phyloP scores from a whole-genome alignment of 129 eudicot genomes.

The Erigeron canadensis region DNA sequence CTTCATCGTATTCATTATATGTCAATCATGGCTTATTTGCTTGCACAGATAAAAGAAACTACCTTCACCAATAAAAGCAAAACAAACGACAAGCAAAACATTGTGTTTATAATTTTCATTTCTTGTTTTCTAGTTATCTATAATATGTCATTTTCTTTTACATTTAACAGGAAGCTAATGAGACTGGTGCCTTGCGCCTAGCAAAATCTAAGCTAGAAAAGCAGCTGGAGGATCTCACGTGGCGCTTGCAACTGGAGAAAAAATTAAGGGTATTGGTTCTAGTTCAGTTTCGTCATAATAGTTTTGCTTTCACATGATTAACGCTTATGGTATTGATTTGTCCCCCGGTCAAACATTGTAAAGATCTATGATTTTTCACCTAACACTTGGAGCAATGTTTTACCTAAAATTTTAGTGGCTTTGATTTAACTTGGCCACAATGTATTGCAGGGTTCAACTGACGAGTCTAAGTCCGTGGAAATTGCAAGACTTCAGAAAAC shows the following conservation, averaged over 20 bases:
- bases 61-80: neutral
- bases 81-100: neutral
- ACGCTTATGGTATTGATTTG: neutral
- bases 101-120: neutral
- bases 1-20: too few relatives aligned
- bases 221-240: conserved; percentile 97
- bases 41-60: neutral
- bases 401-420: neutral
- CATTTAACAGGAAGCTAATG: conserved; percentile 85
- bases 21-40: neutral
- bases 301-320: neutral
- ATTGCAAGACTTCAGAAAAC: conserved; percentile 73
- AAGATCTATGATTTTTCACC: neutral
- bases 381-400: conserved; percentile 1
- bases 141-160: conserved; percentile 9
- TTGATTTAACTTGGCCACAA: conserved; percentile 1
- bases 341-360: neutral
- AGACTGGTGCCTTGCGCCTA: conserved; percentile 94
- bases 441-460: conserved; percentile 70
- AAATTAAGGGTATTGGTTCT: conserved; percentile 66
- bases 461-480: conserved; percentile 77
- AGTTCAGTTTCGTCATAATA: conserved; percentile 2
- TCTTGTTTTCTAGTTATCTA: conserved; percentile 3
- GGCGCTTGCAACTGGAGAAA: conserved; percentile 96
- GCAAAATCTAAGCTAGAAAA: conserved; percentile 94